These are phyloP conservation scores for Paspalum notatum DNA, from an alignment of 176 grass and related monocot genomes.

Conservation along the genomic window DNA sequence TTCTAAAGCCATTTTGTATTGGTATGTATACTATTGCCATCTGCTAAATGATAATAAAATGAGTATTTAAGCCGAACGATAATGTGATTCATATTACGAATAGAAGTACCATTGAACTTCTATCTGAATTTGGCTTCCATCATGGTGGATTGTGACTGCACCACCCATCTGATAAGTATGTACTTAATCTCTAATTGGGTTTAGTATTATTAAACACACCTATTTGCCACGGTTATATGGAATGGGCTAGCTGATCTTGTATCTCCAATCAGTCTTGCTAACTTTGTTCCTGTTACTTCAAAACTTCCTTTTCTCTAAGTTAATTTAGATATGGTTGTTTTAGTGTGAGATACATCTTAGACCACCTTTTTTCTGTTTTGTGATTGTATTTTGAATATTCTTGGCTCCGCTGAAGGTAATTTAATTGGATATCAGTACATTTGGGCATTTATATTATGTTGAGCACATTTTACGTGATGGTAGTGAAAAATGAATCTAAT, in stretches of 20 bases:
- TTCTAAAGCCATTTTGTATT: not conserved
- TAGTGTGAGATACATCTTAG: not conserved
- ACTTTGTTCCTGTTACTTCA: not conserved
- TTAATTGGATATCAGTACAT: conserved; percentile 2
- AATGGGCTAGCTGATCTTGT: not conserved
- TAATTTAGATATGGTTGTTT: conserved; percentile 17
- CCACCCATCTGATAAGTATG: conserved; percentile 6
- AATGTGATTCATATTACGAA: not conserved
- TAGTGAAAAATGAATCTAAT: not conserved
- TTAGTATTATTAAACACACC: not conserved
- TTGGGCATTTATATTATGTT: conserved; percentile 13
- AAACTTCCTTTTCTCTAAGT: not conserved
- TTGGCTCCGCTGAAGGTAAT: not conserved
- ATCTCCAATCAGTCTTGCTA: not conserved
- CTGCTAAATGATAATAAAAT: not conserved
- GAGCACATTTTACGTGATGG: conserved; percentile 1
- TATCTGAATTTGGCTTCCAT: too few relatives aligned
- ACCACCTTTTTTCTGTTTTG: not conserved
- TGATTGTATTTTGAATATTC: not conserved
- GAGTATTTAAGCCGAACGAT: not conserved
- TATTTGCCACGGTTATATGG: not conserved
- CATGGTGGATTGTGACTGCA: too few relatives aligned
- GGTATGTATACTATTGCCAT: too few relatives aligned
- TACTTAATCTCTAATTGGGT: conserved; percentile 4
- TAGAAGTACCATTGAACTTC: conserved; percentile 4